Evolutionary conservation across 2,329 filamentous ascomycete species (phyloP).

Genomic region (Ophiostoma perfectum): DNA sequence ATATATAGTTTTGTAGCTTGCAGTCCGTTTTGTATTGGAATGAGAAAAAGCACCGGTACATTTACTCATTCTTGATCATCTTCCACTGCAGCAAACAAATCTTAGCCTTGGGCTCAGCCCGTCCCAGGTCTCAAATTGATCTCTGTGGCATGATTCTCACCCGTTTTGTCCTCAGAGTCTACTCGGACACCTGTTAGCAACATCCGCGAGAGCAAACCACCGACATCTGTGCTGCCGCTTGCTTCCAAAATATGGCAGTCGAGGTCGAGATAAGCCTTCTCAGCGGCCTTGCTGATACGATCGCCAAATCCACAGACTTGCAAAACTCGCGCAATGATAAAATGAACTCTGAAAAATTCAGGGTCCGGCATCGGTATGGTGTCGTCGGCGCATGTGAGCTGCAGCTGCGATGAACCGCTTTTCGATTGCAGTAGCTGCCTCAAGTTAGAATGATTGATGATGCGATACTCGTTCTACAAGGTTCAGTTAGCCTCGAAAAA

Average conservation of each 20-base stretch:
- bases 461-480: neutral
- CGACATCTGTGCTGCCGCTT: neutral
- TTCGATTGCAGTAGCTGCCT: neutral
- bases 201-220: neutral
- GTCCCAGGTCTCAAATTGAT: neutral
- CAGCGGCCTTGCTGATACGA: neutral
- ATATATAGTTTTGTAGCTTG: neutral
- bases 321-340: neutral
- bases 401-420: neutral
- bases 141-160: neutral
- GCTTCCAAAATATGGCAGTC: neutral
- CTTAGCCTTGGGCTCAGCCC: too few relatives aligned
- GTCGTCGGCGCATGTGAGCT: neutral
- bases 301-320: neutral
- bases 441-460: neutral
- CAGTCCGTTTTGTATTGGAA: too few relatives aligned
- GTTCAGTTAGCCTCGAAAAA: too few relatives aligned
- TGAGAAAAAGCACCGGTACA: too few relatives aligned
- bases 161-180: neutral
- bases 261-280: neutral
- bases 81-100: too few relatives aligned
- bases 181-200: neutral
- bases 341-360: neutral
- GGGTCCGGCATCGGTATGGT: neutral
- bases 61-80: too few relatives aligned